Percentiles rank a stretch among this genome's conserved stretches.
Evolutionary conservation across 2,329 filamentous ascomycete genomes (phyloP).

Genomic region (Cadophora luteo-olivacea): DNA sequence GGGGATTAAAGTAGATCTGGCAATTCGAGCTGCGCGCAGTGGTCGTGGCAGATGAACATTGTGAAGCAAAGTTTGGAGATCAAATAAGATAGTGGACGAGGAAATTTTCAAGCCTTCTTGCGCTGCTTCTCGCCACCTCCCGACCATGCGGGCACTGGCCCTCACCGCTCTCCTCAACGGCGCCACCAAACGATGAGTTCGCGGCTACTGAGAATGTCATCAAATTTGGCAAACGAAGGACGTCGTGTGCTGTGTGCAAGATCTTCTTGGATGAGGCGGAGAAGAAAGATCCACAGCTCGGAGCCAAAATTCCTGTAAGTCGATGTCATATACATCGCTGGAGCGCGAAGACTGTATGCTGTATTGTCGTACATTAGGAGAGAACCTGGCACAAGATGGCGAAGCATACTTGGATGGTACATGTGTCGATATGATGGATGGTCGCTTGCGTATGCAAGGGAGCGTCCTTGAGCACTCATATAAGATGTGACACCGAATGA

Average conservation of each 20-base stretch:
- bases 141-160: background rate
- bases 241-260: background rate
- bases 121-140: background rate
- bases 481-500: background rate
- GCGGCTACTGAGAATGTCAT: background rate
- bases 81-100: background rate
- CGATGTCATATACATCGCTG: too few species aligned
- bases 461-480: background rate
- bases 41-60: background rate
- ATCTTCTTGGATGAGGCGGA: background rate
- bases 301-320: background rate
- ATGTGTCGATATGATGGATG: background rate
- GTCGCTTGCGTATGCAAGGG: slow-evolving; percentile 5
- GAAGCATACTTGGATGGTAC: too few species aligned
- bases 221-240: background rate
- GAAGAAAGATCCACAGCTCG: background rate
- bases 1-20: background rate
- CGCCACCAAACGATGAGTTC: background rate
- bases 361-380: too few species aligned
- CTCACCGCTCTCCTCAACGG: background rate
- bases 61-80: too few species aligned
- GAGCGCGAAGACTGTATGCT: too few species aligned
- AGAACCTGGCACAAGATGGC: too few species aligned
- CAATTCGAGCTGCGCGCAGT: background rate
- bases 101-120: slow-evolving; percentile 8